Evolutionary conservation across 257 asterid species (phyloP).

Genomic region (Euphrasia confusa): DNA sequence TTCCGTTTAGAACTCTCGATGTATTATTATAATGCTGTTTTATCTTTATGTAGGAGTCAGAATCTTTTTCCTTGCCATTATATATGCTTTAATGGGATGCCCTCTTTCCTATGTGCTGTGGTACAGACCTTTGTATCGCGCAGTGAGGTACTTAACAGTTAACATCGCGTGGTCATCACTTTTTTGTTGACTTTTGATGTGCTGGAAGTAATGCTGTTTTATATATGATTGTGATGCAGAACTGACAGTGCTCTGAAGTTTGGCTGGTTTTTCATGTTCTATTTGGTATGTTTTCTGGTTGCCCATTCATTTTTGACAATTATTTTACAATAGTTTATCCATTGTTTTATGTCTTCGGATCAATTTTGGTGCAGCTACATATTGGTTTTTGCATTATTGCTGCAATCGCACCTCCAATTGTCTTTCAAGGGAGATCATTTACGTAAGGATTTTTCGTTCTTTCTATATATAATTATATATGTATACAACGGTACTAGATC

Average conservation of each 20-base stretch:
- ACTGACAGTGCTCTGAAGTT: constrained; percentile 92
- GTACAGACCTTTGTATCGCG: constrained; percentile 94
- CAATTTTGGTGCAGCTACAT: constrained; percentile 62
- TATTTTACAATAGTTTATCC: constrained; percentile 6
- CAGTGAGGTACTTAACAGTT: constrained; percentile 61
- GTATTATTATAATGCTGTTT: constrained; percentile 18
- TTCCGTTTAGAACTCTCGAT: constrained; percentile 2
- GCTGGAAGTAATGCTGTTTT: constrained; percentile 15
- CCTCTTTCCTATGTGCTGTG: constrained; percentile 88
- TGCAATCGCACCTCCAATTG: constrained; percentile 95
- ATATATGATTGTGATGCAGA: constrained; percentile 42
- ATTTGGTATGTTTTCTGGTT: constrained; percentile 49
- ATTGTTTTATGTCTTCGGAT: constrained; percentile 19
- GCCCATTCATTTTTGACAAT: not conserved
- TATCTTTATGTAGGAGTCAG: constrained; percentile 60
- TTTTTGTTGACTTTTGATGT: not conserved
- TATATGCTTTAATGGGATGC: constrained; percentile 78
- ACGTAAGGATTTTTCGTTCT: constrained; percentile 49
- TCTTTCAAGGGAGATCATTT: constrained; percentile 78
- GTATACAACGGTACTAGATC: too few species aligned
- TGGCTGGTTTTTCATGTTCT: constrained; percentile 88
- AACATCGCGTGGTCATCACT: constrained; percentile 18
- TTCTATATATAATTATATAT: not conserved
- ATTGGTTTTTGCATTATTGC: constrained; percentile 92
- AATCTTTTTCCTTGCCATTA: constrained; percentile 80